Conservation (phyloP, 2,329 filamentous ascomycete species). For the Neoarthrinium moseri region DNA sequence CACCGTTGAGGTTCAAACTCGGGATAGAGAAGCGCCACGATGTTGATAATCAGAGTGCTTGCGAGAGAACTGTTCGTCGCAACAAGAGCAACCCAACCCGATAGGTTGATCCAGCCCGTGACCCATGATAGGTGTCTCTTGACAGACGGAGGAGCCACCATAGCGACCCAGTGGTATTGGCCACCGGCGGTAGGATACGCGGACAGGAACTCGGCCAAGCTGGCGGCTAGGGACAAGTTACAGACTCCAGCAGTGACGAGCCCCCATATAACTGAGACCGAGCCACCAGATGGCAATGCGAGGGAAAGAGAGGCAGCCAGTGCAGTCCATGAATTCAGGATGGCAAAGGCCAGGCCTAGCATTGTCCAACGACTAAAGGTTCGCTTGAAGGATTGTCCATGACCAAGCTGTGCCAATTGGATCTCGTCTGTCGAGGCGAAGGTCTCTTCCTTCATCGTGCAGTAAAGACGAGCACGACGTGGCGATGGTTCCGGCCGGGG, state of each 20-base stretch:
- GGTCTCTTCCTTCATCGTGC: too few species aligned
- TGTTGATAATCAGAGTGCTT: constrained; percentile 64
- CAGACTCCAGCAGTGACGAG: constrained; percentile 63
- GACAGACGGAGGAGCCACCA: constrained; percentile 58
- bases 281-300: constrained; percentile 67
- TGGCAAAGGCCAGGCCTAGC: constrained; percentile 47
- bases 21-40: constrained; percentile 61
- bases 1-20: constrained; percentile 58
- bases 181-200: constrained; percentile 60
- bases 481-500: too few species aligned
- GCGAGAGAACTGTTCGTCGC: constrained; percentile 68
- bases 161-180: constrained; percentile 72
- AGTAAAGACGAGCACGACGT: too few species aligned
- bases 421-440: constrained; percentile 34
- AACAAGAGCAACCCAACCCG: constrained; percentile 69
- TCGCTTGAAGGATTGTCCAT: constrained; percentile 47
- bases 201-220: constrained; percentile 69
- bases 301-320: constrained; percentile 45
- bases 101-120: constrained; percentile 71
- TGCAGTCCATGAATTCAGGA: constrained; percentile 48
- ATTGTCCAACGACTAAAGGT: constrained; percentile 48
- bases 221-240: constrained; percentile 68
- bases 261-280: constrained; percentile 72
- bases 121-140: constrained; percentile 66
- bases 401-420: constrained; percentile 41